A percentile compares a stretch with the other conserved stretches of the same genome.
Conservation (phyloP, 768 basidiomycete species). For the Mycena rebaudengoi region DNA sequence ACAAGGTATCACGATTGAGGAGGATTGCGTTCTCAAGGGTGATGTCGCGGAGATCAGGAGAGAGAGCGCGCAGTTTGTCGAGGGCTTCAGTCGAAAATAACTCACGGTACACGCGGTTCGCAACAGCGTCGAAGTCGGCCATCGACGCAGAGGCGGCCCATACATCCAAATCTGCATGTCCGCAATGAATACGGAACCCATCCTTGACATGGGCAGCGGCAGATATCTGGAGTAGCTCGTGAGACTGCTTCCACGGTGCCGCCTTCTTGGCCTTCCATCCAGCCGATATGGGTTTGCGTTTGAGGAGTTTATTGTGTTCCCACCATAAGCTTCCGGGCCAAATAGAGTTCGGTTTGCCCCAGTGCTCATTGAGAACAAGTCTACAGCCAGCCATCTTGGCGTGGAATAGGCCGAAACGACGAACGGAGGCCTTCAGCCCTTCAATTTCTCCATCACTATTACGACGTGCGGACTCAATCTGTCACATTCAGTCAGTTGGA, state of each 20-base stretch:
- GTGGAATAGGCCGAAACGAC: constrained; percentile 36
- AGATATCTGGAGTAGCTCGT: constrained; percentile 24
- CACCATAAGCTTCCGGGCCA: constrained; percentile 21
- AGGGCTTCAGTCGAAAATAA: constrained; percentile 3
- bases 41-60: neutral
- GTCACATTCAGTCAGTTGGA: constrained; percentile 14
- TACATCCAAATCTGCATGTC: neutral
- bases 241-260: constrained; percentile 17
- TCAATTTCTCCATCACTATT: neutral
- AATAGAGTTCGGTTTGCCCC: constrained; percentile 36
- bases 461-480: constrained; percentile 27
- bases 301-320: constrained; percentile 10
- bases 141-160: constrained; percentile 11
- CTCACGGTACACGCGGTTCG: constrained; percentile 7
- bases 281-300: constrained; percentile 12
- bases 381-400: constrained; percentile 32
- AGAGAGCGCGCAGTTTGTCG: neutral
- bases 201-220: constrained; percentile 26
- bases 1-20: constrained; percentile 27
- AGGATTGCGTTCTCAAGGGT: constrained; percentile 21
- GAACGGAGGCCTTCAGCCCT: constrained; percentile 6
- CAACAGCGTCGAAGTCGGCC: constrained; percentile 13
- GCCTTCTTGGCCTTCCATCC: constrained; percentile 27
- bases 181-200: constrained; percentile 13
- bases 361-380: constrained; percentile 33